Evolutionary conservation across 441 rosid genomes (phyloP).

Genomic region (Bocquillonia castaneifolia): DNA sequence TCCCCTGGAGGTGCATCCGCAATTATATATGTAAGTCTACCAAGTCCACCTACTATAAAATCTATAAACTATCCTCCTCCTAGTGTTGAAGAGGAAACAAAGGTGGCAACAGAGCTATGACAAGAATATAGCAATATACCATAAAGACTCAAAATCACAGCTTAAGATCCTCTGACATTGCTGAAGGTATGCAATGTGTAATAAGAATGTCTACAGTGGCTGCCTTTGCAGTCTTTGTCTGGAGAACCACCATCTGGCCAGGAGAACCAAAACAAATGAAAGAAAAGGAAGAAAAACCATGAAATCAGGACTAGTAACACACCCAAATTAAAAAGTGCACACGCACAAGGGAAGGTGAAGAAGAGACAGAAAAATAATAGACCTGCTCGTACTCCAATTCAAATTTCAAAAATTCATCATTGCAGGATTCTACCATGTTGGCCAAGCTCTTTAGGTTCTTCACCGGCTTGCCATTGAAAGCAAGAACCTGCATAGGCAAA

Average conservation of each 20-base stretch:
- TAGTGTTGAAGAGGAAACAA: background rate
- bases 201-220: slow-evolving; percentile 73
- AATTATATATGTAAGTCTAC: background rate
- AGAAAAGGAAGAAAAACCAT: background rate
- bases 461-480: slow-evolving; percentile 87
- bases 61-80: background rate
- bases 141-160: slow-evolving; percentile 23
- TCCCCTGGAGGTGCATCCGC: slow-evolving; percentile 8
- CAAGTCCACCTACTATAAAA: slow-evolving; percentile 7
- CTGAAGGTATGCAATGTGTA: slow-evolving; percentile 87
- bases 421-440: slow-evolving; percentile 72
- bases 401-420: slow-evolving; percentile 74
- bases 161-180: slow-evolving; percentile 89
- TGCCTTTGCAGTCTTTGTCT: slow-evolving; percentile 65
- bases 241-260: slow-evolving; percentile 64
- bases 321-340: slow-evolving; percentile 16
- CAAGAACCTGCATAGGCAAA: slow-evolving; percentile 50
- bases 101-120: slow-evolving; percentile 4
- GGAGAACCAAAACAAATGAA: background rate
- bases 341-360: background rate
- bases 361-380: slow-evolving; percentile 2
- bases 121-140: slow-evolving; percentile 12
- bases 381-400: slow-evolving; percentile 90
- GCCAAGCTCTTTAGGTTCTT: slow-evolving; percentile 79
- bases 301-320: background rate